Conservation (phyloP, 208 protist genomes). For the Naegleria gruberi region DNA sequence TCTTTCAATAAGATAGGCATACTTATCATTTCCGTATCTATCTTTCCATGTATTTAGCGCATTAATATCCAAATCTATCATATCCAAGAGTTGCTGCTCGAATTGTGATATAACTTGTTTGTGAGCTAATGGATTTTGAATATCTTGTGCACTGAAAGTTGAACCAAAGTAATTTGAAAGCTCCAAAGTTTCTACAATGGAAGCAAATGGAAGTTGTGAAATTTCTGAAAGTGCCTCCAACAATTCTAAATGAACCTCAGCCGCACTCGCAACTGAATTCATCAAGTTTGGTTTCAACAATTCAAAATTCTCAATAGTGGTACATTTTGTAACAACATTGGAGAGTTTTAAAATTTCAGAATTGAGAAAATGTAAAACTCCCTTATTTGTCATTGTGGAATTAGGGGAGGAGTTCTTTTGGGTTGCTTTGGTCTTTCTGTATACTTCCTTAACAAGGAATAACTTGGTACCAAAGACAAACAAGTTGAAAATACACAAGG, state of each 20-base stretch:
- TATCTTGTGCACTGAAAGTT: not conserved
- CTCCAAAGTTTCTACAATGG: not conserved
- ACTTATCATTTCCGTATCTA: not conserved
- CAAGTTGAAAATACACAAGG: not conserved
- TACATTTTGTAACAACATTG: not conserved
- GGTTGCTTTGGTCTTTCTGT: not conserved
- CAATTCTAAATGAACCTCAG: not conserved
- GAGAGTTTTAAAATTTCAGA: not conserved
- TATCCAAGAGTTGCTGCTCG: not conserved
- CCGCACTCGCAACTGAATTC: not conserved
- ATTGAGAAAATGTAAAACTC: not conserved
- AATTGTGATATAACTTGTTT: not conserved
- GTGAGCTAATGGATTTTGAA: not conserved
- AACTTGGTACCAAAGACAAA: not conserved
- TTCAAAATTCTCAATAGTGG: not conserved
- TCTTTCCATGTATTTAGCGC: not conserved
- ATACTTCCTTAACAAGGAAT: not conserved
- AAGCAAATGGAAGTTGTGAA: not conserved
- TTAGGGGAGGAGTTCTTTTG: not conserved
- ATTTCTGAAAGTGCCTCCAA: not conserved
- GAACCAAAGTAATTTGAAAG: not conserved
- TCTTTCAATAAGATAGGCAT: not conserved
- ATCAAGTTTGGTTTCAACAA: not conserved
- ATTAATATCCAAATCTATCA: not conserved
- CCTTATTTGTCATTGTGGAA: not conserved